phyloP scores from a whole-genome alignment of 805 yeast genomes.

The Cyberlindnera mycetangii region DNA sequence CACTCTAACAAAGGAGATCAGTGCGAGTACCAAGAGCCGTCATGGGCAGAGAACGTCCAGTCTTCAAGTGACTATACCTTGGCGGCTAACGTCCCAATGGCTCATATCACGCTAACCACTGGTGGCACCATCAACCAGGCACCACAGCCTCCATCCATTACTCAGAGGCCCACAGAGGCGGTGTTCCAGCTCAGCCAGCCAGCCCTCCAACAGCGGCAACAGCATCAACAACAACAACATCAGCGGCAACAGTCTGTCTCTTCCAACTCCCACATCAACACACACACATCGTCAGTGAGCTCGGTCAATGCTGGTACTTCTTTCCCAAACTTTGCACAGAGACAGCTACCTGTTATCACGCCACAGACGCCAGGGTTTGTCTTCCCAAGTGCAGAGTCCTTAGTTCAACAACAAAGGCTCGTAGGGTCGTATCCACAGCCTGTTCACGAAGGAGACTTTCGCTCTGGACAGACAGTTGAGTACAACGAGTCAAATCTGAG shows the following conservation, averaged over 20 bases:
- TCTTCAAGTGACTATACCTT: slow-evolving; percentile 15
- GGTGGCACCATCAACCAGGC: background rate
- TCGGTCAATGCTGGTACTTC: too few relatives aligned
- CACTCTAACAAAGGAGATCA: slow-evolving; percentile 46
- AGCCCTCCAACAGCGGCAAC: background rate
- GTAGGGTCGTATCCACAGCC: background rate
- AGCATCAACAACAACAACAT: background rate
- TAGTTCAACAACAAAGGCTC: background rate
- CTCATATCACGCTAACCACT: slow-evolving; percentile 16
- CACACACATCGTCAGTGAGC: too few relatives aligned
- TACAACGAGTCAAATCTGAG: slow-evolving; percentile 11
- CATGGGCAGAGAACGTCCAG: slow-evolving; percentile 47
- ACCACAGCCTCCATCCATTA: background rate
- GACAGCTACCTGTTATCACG: too few relatives aligned
- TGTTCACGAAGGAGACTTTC: slow-evolving; percentile 1
- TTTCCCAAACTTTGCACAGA: too few relatives aligned
- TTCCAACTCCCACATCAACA: background rate
- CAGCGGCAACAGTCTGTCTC: background rate
- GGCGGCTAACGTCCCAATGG: slow-evolving; percentile 28
- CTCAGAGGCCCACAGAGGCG: background rate
- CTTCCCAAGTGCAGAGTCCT: background rate
- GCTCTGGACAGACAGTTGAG: slow-evolving; percentile 5
- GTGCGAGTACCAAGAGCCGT: slow-evolving; percentile 53
- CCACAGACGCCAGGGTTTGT: background rate
- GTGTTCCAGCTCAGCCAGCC: background rate